A percentile compares a stretch with the other conserved stretches of the same genome.
These are phyloP conservation scores for Coemansia sp. DNA, from an alignment of 192 early-diverging fungal species.

Conservation along the genomic window DNA sequence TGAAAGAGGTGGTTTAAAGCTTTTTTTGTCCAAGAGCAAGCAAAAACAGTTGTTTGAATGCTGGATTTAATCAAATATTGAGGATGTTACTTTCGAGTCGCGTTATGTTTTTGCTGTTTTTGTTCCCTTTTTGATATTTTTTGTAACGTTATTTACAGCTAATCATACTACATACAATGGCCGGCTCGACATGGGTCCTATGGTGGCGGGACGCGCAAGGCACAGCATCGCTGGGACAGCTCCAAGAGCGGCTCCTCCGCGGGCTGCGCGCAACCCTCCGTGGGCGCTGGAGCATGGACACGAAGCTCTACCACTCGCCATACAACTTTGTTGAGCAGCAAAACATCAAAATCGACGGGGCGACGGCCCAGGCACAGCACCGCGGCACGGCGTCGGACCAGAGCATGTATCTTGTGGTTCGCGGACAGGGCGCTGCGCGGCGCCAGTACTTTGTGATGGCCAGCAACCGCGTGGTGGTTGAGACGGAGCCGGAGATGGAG, in stretches of 20 bases:
- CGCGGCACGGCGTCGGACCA: slow-evolving; percentile 45
- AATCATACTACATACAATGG: too few relatives aligned
- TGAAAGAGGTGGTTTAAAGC: too few relatives aligned
- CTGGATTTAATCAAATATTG: too few relatives aligned
- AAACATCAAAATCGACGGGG: slow-evolving; percentile 18
- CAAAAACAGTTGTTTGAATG: too few relatives aligned
- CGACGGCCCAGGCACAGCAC: background rate
- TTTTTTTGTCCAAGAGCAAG: too few relatives aligned
- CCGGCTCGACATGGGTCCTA: slow-evolving; percentile 48
- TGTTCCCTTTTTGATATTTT: too few relatives aligned
- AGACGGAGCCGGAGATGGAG: slow-evolving; percentile 51
- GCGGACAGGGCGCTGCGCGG: slow-evolving; percentile 32
- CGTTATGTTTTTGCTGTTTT: too few relatives aligned
- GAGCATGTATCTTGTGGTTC: slow-evolving; percentile 46
- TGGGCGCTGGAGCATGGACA: slow-evolving; percentile 52
- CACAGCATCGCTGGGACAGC: slow-evolving; percentile 42
- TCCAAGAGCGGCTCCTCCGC: slow-evolving; percentile 46
- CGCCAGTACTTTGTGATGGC: slow-evolving; percentile 50
- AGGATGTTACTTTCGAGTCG: too few relatives aligned
- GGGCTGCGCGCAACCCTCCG: slow-evolving; percentile 43
- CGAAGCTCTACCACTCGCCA: slow-evolving; percentile 38
- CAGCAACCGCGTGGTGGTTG: slow-evolving; percentile 50
- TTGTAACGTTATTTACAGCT: too few relatives aligned
- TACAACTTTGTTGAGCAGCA: slow-evolving; percentile 43
- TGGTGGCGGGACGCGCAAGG: slow-evolving; percentile 54